Evolutionary conservation across 2,329 filamentous ascomycete species (phyloP).

Genomic region (Fusarium luffae): DNA sequence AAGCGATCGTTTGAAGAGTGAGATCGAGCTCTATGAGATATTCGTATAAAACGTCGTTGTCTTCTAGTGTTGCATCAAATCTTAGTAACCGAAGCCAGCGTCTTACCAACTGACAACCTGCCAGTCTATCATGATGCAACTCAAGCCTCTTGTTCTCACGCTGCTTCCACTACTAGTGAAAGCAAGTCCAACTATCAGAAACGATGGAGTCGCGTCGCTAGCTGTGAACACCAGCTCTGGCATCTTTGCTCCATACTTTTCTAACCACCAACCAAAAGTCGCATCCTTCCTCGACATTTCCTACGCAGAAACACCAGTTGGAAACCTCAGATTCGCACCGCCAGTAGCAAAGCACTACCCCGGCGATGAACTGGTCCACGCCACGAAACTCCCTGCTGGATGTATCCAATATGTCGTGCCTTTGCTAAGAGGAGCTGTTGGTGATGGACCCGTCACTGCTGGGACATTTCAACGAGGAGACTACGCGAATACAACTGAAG

Average conservation of each 20-base stretch:
- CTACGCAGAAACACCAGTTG: conserved; percentile 23
- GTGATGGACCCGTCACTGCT: conserved; percentile 1
- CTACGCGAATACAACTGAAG: conserved; percentile 34
- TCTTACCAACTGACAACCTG: too few relatives aligned
- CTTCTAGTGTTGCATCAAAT: not conserved
- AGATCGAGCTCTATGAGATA: fast-evolving
- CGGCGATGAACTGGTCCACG: not conserved
- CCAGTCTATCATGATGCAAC: not conserved
- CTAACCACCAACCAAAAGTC: not conserved
- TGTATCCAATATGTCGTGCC: conserved; percentile 32
- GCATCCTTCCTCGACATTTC: conserved; percentile 36
- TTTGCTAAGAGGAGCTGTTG: conserved; percentile 13
- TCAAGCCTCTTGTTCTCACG: not conserved
- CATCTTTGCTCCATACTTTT: conserved; percentile 19
- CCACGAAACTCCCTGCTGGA: conserved; percentile 14
- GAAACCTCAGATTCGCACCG: conserved; percentile 22
- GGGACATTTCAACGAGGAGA: conserved; percentile 30
- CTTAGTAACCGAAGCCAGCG: too few relatives aligned
- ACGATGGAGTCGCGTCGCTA: not conserved
- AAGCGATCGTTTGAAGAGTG: not conserved
- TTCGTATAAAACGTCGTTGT: not conserved
- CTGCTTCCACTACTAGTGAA: not conserved
- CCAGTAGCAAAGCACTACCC: not conserved
- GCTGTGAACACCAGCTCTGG: conserved; percentile 34
- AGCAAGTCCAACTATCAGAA: not conserved